A percentile compares a stretch with the other conserved stretches of the same genome.
phyloP scores from a whole-genome alignment of 2,329 filamentous ascomycete genomes.

The Paecilomyces sp. region DNA sequence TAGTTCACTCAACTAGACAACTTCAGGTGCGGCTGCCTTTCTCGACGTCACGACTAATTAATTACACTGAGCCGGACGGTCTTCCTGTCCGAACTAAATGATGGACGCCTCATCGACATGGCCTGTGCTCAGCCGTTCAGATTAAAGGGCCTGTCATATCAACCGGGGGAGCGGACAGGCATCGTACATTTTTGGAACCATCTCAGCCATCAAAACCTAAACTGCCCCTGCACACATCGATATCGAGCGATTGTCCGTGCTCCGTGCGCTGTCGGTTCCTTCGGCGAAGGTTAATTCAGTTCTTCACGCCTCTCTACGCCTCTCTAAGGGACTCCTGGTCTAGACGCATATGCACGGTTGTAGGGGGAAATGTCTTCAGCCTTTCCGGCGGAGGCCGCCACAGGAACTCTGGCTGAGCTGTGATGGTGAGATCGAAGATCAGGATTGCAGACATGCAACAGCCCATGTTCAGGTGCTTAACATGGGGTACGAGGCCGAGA shows the following conservation, averaged over 20 bases:
- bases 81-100: background rate
- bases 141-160: background rate
- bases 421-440: background rate
- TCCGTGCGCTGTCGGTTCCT: background rate
- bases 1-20: background rate
- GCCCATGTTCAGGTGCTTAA: background rate
- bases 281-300: background rate
- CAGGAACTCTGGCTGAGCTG: background rate
- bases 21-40: background rate
- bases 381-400: background rate
- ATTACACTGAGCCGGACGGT: background rate
- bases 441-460: background rate
- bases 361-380: background rate
- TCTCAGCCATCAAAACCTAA: background rate
- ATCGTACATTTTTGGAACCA: background rate
- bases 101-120: background rate
- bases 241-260: background rate
- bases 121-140: background rate
- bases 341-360: background rate
- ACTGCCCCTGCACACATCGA: background rate
- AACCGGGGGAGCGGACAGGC: background rate
- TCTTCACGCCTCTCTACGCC: background rate
- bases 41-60: background rate
- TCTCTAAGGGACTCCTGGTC: background rate
- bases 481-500: background rate